Evolutionary conservation across 2,329 filamentous ascomycete species (phyloP), one percentile per base, ranked within the genome.

Genomic region (Sporothrix protearum): DNA sequence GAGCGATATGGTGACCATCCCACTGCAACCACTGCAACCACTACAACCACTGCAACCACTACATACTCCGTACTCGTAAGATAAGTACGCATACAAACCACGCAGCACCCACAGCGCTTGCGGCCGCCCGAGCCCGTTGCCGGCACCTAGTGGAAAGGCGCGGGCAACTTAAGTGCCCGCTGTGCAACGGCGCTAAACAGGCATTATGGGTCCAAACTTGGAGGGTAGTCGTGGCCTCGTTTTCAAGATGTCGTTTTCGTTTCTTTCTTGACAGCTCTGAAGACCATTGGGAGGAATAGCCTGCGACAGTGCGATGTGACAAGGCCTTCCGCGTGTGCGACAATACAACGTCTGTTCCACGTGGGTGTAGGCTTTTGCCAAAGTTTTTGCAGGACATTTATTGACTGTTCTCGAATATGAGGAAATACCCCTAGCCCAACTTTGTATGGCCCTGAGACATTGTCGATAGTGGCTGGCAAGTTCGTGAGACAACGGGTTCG

Each of bases 101-200:
- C 36, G 14, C 6, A n/a, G 1, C 22, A 28, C 59, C 36, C n/a
- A 39, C 57, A 63, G 33, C 55, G 55, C 55, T 61, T 68, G 70
- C 73, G 68, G 42, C 63, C 45, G 25, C 61, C 71, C 72, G 72
- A 70, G 63, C 72, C 42, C 72, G 72, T 57, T 70, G 70, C 63
- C 72, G 72, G 69, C 49, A 66, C 68, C 42, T 61, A 69, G 68
- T 28, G 47, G 66, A 19, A 28, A 28, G 28, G 39, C 33, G 42
- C 25, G 61, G 36, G 59, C 42, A 30, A 22, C 25, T 36, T 6
- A 68, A 45, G 66, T 47, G 47, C 66, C 66, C 66, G 49, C 30
- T 22, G 25, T n/a, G 57, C 59, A 45, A 45, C 22, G 59, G 59
- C 59, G 36, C 59, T 64, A 64, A 63, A 63, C 57, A 42, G 36